Evolutionary conservation across 352 stramenopile genomes (phyloP).

Genomic region (Phytopythium vexans): DNA sequence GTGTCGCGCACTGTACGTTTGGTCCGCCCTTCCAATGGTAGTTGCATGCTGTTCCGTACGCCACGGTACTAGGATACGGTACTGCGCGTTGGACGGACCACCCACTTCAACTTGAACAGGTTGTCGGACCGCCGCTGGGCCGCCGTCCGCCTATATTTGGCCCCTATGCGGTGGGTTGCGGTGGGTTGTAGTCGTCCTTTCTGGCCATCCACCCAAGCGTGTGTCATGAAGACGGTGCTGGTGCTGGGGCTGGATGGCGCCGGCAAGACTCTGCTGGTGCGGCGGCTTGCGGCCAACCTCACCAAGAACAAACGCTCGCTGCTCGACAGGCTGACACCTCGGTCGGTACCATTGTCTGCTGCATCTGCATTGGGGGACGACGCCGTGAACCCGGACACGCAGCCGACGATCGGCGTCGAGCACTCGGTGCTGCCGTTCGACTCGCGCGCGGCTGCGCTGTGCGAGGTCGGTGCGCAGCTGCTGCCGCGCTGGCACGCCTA

Average conservation of each 20-base stretch:
- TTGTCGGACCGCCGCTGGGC: not conserved
- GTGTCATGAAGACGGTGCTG: constrained; percentile 50
- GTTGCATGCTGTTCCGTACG: too few species aligned
- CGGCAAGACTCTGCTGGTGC: constrained; percentile 70
- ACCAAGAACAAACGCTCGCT: constrained; percentile 36
- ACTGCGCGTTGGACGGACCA: not conserved
- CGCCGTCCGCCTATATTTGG: not conserved
- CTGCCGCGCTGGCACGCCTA: constrained; percentile 74
- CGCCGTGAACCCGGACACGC: constrained; percentile 29
- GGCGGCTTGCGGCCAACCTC: constrained; percentile 47
- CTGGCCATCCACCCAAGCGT: not conserved
- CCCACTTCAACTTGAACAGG: constrained; percentile 1
- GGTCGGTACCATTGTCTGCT: constrained; percentile 9
- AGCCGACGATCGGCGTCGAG: constrained; percentile 65
- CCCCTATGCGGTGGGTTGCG: too few species aligned
- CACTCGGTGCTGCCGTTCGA: constrained; percentile 50
- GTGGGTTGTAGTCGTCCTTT: too few species aligned
- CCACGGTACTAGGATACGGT: too few species aligned
- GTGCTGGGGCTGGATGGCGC: constrained; percentile 63
- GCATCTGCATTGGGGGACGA: constrained; percentile 12
- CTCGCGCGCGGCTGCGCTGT: constrained; percentile 32
- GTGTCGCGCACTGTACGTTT: too few species aligned
- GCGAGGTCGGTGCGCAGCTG: constrained; percentile 64
- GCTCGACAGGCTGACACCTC: constrained; percentile 30
- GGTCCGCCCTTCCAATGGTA: too few species aligned